phyloP scores from a whole-genome alignment of 2,329 filamentous ascomycete genomes.

The Pyrenophora graminea region DNA sequence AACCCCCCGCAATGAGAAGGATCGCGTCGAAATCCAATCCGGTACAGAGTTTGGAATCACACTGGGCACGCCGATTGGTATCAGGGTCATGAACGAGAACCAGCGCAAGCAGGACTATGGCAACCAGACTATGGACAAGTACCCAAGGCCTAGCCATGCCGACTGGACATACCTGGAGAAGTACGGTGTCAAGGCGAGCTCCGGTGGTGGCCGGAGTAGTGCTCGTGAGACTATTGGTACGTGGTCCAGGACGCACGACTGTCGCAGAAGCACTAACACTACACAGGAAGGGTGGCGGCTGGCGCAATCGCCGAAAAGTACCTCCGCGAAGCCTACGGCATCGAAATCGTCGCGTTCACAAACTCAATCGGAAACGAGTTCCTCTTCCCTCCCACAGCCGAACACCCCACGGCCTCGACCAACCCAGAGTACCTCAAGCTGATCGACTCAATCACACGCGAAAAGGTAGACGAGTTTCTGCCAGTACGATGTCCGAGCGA shows the following conservation, averaged over 20 bases:
- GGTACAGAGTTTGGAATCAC: slow-evolving; percentile 90
- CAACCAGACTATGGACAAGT: slow-evolving; percentile 84
- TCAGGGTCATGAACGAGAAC: slow-evolving; percentile 89
- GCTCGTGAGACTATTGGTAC: slow-evolving; percentile 91
- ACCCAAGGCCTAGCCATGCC: slow-evolving; percentile 88
- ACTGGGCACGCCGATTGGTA: slow-evolving; percentile 85
- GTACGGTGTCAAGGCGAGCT: slow-evolving; percentile 91
- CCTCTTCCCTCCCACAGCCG: slow-evolving; percentile 71
- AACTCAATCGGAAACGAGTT: slow-evolving; percentile 80
- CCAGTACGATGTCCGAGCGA: slow-evolving; percentile 84
- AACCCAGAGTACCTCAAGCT: slow-evolving; percentile 81
- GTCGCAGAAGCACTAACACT: slow-evolving; percentile 16
- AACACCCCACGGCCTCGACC: slow-evolving; percentile 68
- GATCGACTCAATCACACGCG: slow-evolving; percentile 71
- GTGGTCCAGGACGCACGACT: slow-evolving; percentile 2
- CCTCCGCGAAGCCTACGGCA: slow-evolving; percentile 74
- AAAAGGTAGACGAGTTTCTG: slow-evolving; percentile 79
- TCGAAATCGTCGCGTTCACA: slow-evolving; percentile 91
- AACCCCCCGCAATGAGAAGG: slow-evolving; percentile 91
- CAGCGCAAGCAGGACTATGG: slow-evolving; percentile 92
- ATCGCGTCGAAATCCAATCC: slow-evolving; percentile 87
- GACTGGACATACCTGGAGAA: slow-evolving; percentile 98
- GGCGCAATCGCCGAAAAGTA: slow-evolving; percentile 95
- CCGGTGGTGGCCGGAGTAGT: slow-evolving; percentile 85
- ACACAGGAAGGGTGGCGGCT: slow-evolving; percentile 77